Evolutionary conservation across 805 yeast species (phyloP).

Genomic region (Brettanomyces sp.): DNA sequence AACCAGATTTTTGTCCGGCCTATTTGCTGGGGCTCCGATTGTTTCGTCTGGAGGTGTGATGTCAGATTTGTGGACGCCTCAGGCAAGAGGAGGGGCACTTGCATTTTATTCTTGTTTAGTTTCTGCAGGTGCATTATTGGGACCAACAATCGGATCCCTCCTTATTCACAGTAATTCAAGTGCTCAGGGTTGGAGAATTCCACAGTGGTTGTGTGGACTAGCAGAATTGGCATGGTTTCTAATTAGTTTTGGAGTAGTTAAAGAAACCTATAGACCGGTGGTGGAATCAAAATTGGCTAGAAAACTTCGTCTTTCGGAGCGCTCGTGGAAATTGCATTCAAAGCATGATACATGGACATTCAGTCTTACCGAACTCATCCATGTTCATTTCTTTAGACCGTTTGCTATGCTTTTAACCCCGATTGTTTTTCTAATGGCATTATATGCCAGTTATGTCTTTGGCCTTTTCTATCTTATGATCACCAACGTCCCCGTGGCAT

Average conservation of each 20-base stretch:
- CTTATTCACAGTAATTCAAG: slow-evolving; percentile 32
- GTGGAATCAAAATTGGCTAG: slow-evolving; percentile 20
- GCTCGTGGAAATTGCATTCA: slow-evolving; percentile 25
- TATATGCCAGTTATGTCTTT: slow-evolving; percentile 41
- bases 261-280: slow-evolving; percentile 34
- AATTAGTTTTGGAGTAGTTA: slow-evolving; percentile 23
- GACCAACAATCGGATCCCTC: slow-evolving; percentile 48
- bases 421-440: slow-evolving; percentile 31
- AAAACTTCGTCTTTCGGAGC: slow-evolving; percentile 15
- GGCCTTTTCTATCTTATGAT: slow-evolving; percentile 37
- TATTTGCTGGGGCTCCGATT: slow-evolving; percentile 51
- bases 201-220: slow-evolving; percentile 41
- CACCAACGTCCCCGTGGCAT: slow-evolving; percentile 35
- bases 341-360: slow-evolving; percentile 17
- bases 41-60: slow-evolving; percentile 51
- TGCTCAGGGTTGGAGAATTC: slow-evolving; percentile 47
- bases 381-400: slow-evolving; percentile 28
- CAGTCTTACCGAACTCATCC: slow-evolving; percentile 15
- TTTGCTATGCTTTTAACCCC: slow-evolving; percentile 31
- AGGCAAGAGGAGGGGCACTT: slow-evolving; percentile 43
- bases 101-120: slow-evolving; percentile 41
- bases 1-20: slow-evolving; percentile 49
- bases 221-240: slow-evolving; percentile 26
- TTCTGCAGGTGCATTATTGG: slow-evolving; percentile 60
- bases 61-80: slow-evolving; percentile 46